phyloP scores from a whole-genome alignment of 1,284 basidiomycete genomes.

The Trichosporon sp. region DNA sequence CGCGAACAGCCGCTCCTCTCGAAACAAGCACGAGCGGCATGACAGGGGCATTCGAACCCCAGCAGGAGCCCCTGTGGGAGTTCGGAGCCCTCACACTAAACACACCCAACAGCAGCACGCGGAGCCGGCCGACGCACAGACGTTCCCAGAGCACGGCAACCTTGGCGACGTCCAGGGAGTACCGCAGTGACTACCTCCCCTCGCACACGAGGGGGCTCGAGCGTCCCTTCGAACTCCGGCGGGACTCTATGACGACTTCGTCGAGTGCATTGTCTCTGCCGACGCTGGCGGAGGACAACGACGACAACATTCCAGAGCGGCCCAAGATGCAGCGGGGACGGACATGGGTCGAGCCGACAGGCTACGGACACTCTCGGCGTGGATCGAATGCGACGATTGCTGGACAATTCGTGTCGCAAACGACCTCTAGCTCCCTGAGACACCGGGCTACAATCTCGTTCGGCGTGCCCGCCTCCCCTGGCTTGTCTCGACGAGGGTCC shows the following conservation, averaged over 20 bases:
- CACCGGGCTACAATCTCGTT: neutral
- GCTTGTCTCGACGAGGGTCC: neutral
- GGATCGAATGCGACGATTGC: conserved; percentile 1
- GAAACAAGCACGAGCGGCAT: neutral
- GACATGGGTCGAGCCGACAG: neutral
- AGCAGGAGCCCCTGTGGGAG: neutral
- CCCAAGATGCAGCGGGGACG: neutral
- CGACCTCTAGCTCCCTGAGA: neutral
- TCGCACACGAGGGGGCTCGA: neutral
- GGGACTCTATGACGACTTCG: neutral
- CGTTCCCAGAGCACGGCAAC: neutral
- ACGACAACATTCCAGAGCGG: neutral
- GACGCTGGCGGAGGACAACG: neutral
- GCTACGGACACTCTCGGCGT: neutral
- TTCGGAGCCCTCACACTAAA: neutral
- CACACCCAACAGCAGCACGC: neutral
- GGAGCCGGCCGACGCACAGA: neutral
- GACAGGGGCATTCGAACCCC: neutral
- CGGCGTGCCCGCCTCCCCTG: neutral
- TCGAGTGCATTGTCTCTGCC: neutral
- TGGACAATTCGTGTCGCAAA: neutral
- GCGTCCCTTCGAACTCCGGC: neutral
- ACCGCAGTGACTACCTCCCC: neutral
- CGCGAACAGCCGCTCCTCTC: neutral
- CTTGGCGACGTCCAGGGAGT: neutral